Conservation (phyloP, 1,139 yeast species). For the Pichia sp. region DNA sequence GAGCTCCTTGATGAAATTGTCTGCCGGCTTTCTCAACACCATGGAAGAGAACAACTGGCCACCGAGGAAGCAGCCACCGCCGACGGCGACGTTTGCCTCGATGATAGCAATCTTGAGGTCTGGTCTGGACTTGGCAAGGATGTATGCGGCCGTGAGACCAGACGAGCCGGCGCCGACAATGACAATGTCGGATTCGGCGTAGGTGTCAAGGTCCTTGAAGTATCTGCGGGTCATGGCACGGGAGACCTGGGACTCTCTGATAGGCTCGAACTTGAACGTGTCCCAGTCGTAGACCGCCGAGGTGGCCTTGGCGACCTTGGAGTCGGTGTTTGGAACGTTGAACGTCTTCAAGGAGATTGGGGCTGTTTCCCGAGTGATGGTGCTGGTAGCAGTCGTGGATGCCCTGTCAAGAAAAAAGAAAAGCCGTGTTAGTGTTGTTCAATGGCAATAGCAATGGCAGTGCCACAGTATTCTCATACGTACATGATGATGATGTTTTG, state of each 20-base stretch:
- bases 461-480: too few relatives aligned
- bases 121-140: conserved; percentile 69
- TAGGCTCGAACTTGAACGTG: conserved; percentile 62
- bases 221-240: conserved; percentile 79
- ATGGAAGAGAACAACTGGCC: conserved; percentile 78
- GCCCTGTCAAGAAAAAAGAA: neutral
- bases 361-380: neutral
- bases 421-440: neutral
- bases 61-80: conserved; percentile 80
- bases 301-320: conserved; percentile 34
- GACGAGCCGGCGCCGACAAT: conserved; percentile 79
- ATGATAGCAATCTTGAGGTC: conserved; percentile 71
- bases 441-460: too few relatives aligned
- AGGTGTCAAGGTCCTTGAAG: conserved; percentile 68
- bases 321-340: conserved; percentile 24
- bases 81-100: conserved; percentile 72
- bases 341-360: conserved; percentile 19
- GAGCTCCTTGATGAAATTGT: conserved; percentile 59
- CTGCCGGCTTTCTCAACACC: conserved; percentile 78
- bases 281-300: conserved; percentile 56
- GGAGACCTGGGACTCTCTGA: conserved; percentile 76
- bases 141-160: conserved; percentile 72
- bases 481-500: too few relatives aligned
- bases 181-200: conserved; percentile 70
- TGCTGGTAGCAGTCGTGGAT: conserved; percentile 4